Evolutionary conservation across 2,329 filamentous ascomycete genomes (phyloP).

Genomic region (Alternaria arbusti): DNA sequence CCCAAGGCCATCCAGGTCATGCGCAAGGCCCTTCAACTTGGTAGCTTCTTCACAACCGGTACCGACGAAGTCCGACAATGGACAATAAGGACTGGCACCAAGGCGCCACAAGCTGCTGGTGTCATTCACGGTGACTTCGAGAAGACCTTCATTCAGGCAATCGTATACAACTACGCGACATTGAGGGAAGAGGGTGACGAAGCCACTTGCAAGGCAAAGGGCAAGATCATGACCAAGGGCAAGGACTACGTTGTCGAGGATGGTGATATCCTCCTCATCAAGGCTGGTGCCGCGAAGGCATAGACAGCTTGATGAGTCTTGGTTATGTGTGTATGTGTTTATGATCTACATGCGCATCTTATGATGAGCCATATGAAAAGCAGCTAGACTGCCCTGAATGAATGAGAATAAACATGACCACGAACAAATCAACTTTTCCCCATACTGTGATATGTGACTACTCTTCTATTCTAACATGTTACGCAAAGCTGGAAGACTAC

Average conservation of each 20-base stretch:
- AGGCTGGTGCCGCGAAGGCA: conserved; percentile 81
- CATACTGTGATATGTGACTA: not conserved
- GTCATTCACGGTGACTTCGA: conserved; percentile 99
- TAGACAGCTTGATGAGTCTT: conserved; percentile 44
- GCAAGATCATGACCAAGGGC: conserved; percentile 98
- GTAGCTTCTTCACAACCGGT: conserved; percentile 97
- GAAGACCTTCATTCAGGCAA: conserved; percentile 97
- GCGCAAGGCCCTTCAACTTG: conserved; percentile 88
- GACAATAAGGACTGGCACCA: conserved; percentile 94
- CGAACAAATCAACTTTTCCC: not conserved
- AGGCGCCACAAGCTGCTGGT: conserved; percentile 96
- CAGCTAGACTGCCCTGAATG: conserved; percentile 24
- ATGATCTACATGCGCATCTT: conserved; percentile 14
- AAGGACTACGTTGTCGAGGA: conserved; percentile 94
- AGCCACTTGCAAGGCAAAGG: conserved; percentile 85
- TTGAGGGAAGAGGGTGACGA: conserved; percentile 91
- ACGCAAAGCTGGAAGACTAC: not conserved
- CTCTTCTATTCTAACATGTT: too few relatives aligned
- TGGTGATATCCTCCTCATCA: conserved; percentile 84
- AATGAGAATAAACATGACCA: conserved; percentile 22
- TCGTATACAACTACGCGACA: conserved; percentile 87
- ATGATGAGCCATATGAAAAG: conserved; percentile 25
- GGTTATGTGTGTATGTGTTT: conserved; percentile 8
- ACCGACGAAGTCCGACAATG: conserved; percentile 97
- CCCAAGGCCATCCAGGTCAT: conserved; percentile 93